Evolutionary conservation across 352 stramenopile species (phyloP), one percentile per base, ranked within the genome.

Genomic region (Aphanomyces euteiches): DNA sequence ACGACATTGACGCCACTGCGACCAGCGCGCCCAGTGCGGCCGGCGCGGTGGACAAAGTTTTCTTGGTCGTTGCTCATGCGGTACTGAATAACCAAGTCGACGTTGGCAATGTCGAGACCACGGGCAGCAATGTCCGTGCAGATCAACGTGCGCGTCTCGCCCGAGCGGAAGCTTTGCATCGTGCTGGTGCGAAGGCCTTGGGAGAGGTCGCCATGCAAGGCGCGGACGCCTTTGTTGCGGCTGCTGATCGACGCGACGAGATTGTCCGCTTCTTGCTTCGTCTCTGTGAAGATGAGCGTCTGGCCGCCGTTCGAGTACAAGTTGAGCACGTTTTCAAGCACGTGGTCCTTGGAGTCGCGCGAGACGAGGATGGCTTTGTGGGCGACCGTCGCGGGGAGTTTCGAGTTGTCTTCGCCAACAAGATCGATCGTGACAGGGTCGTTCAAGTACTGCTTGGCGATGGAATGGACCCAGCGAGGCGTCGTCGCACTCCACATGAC

Each of bases 401-500:
- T 79, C 76, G 88, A 89, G 73, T 93, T 82, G 60, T 95, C 75
- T 15, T 93, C 83, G 61, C 89, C 92, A 5, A 98, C 97, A 19
- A 98, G 80, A 75, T 99, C 96, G 74, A 99, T 98, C 7, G 84
- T 88, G 45, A 98, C 82, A 39, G 92, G 90, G 69, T 98, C 77
- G 63, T 92, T 89, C 45, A 98, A 87, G 77, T 98, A 99, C 66
- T 96, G 89, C 40, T 75, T 77, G 43, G 96, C 90, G 79, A 99
- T 98, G 43, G 89, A 67, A 72, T 84, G 95, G 21, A 99, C 95
- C 96, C 96, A 98, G 70, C 90, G 87, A 21, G 96, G 96, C 67
- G 98, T 96, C 1, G 97, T 99, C 34, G 97, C 97, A 34, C 92
- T 98, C 82, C 98, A 99, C 73, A 99, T 90, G 38, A 99, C 82